These are phyloP conservation scores for Schwanniomyces polymorphus DNA, from an alignment of 805 yeast genomes.

Conservation along the genomic window DNA sequence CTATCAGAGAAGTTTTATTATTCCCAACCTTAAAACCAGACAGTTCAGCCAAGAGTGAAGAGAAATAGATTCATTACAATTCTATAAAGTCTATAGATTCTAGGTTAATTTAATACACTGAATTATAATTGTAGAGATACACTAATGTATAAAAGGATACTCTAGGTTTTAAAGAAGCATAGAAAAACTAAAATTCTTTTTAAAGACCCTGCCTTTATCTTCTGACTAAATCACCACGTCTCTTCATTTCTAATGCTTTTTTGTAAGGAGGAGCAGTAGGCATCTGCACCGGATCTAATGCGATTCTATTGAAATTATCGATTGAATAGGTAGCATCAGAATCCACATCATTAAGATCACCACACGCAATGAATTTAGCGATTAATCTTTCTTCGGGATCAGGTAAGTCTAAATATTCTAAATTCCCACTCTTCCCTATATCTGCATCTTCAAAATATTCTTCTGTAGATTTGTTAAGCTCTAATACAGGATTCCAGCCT, in stretches of 20 bases:
- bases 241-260: slow-evolving; percentile 82
- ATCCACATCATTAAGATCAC: slow-evolving; percentile 83
- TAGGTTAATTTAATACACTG: background rate
- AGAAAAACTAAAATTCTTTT: background rate
- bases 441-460: slow-evolving; percentile 71
- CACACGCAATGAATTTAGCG: slow-evolving; percentile 95
- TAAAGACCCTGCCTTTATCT: slow-evolving; percentile 2
- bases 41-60: slow-evolving; percentile 39
- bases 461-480: slow-evolving; percentile 63
- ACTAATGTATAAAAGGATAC: background rate
- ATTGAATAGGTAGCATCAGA: slow-evolving; percentile 91
- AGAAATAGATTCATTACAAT: slow-evolving; percentile 11
- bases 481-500: slow-evolving; percentile 76
- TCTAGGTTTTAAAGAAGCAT: background rate
- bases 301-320: slow-evolving; percentile 40
- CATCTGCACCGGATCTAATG: slow-evolving; percentile 88
- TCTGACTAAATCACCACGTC: slow-evolving; percentile 54
- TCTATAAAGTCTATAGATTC: slow-evolving; percentile 5
- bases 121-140: background rate
- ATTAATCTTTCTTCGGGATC: slow-evolving; percentile 63
- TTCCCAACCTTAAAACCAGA: slow-evolving; percentile 99
- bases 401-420: slow-evolving; percentile 49
- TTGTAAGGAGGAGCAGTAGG: slow-evolving; percentile 98
- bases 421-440: slow-evolving; percentile 54
- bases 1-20: slow-evolving; percentile 94